Conservation (phyloP, 1,284 basidiomycete genomes). For the Heliocybe sulcata region DNA sequence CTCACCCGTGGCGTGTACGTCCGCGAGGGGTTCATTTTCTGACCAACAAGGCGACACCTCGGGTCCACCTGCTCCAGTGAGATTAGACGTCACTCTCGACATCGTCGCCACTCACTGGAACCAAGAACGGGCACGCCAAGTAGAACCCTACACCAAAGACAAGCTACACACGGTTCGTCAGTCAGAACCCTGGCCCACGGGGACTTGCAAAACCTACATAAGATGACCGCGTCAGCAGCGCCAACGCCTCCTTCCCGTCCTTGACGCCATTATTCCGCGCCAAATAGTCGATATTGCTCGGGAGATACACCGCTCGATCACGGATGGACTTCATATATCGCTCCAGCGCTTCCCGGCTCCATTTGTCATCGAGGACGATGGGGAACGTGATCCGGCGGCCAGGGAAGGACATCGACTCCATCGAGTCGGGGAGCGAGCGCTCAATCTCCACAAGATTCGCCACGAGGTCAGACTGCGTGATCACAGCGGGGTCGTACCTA, state of each 20-base stretch:
- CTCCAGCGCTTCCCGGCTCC: slow-evolving; percentile 46
- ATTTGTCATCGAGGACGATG: slow-evolving; percentile 55
- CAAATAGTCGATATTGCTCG: slow-evolving; percentile 62
- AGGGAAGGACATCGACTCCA: slow-evolving; percentile 36
- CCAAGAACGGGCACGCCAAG: slow-evolving; percentile 51
- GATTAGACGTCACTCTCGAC: not conserved
- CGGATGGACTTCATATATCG: slow-evolving; percentile 50
- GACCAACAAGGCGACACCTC: slow-evolving; percentile 47
- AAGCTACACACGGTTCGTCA: slow-evolving; percentile 27
- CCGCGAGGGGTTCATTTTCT: slow-evolving; percentile 62
- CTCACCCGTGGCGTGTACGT: slow-evolving; percentile 51
- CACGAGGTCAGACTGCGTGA: slow-evolving; percentile 35
- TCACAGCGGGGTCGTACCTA: slow-evolving; percentile 37
- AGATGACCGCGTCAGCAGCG: slow-evolving; percentile 35
- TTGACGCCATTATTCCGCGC: slow-evolving; percentile 55
- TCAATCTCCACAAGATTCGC: slow-evolving; percentile 29
- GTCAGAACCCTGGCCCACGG: not conserved
- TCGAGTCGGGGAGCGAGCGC: slow-evolving; percentile 28
- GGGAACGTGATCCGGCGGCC: slow-evolving; percentile 53
- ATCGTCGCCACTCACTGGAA: slow-evolving; percentile 33
- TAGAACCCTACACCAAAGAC: slow-evolving; percentile 60
- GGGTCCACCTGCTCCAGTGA: slow-evolving; percentile 44
- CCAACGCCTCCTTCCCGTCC: slow-evolving; percentile 34
- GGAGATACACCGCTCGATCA: slow-evolving; percentile 57
- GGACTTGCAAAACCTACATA: slow-evolving; percentile 32